phyloP scores from a whole-genome alignment of 805 yeast species.

The Kodamaea sagamina region DNA sequence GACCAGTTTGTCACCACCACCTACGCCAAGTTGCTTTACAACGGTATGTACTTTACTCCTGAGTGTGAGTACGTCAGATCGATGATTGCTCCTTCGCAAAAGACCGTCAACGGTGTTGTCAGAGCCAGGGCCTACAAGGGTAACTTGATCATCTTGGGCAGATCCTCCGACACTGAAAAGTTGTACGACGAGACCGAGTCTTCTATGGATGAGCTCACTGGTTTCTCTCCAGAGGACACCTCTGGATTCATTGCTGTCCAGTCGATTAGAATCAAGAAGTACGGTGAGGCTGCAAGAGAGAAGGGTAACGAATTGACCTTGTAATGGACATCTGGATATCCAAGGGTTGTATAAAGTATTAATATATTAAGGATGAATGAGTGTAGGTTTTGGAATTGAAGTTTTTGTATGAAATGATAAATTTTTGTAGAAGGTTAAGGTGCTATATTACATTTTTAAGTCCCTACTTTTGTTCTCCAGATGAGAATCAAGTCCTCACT shows the following conservation, averaged over 20 bases:
- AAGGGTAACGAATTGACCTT: slow-evolving; percentile 57
- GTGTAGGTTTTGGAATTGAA: background rate
- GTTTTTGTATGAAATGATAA: too few species aligned
- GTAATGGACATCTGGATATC: slow-evolving; percentile 23
- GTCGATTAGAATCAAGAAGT: slow-evolving; percentile 97
- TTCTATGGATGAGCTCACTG: slow-evolving; percentile 98
- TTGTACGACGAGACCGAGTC: slow-evolving; percentile 97
- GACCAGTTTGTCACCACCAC: slow-evolving; percentile 93
- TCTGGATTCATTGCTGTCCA: slow-evolving; percentile 97
- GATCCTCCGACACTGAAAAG: slow-evolving; percentile 94
- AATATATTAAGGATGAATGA: background rate
- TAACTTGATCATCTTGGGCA: slow-evolving; percentile 77
- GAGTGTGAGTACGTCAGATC: slow-evolving; percentile 95
- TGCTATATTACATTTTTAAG: too few species aligned
- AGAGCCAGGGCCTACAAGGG: slow-evolving; percentile 96
- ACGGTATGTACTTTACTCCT: slow-evolving; percentile 97
- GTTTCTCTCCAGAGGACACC: slow-evolving; percentile 95
- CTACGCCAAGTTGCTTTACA: slow-evolving; percentile 87
- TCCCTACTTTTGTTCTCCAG: too few species aligned
- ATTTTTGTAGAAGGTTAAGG: too few species aligned
- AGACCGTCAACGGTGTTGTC: slow-evolving; percentile 93
- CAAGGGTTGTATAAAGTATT: background rate
- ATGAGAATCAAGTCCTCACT: too few species aligned
- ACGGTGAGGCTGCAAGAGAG: slow-evolving; percentile 92
- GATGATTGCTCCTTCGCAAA: slow-evolving; percentile 94